Evolutionary conservation across 345 rosid genomes (phyloP).

Genomic region (Populus ilicifolia): DNA sequence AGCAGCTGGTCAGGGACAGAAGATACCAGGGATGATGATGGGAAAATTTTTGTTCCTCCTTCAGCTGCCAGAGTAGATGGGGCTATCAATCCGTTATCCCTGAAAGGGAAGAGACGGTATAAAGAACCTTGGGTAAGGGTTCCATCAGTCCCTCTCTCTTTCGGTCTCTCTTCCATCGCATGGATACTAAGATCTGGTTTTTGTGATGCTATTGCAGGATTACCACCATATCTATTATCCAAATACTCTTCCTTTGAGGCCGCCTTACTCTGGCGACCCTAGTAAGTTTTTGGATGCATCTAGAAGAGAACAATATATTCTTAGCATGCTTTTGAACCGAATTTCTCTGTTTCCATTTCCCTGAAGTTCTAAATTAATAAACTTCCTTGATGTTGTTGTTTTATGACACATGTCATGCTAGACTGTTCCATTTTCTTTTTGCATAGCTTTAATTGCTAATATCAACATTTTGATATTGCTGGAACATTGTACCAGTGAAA

Average conservation of each 20-base stretch:
- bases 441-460: neutral
- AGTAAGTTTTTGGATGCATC: conserved; percentile 1
- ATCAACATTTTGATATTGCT: neutral
- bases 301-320: neutral
- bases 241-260: conserved; percentile 23
- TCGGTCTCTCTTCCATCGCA: neutral
- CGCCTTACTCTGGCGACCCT: conserved; percentile 30
- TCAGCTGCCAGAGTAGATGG: conserved; percentile 22
- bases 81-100: conserved; percentile 11
- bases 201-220: conserved; percentile 18
- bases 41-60: neutral
- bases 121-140: conserved; percentile 24
- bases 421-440: neutral
- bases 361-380: too few relatives aligned
- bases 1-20: conserved; percentile 16
- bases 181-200: conserved; percentile 2
- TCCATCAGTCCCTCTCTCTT: neutral
- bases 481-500: neutral
- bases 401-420: neutral
- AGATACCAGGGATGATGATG: conserved; percentile 18
- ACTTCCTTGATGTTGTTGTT: too few relatives aligned
- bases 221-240: conserved; percentile 19
- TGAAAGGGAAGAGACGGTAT: conserved; percentile 14
- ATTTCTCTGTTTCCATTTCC: neutral
- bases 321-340: neutral